These are phyloP conservation scores for Rickenella mellea DNA, from an alignment of 768 basidiomycete species.

Conservation along the genomic window DNA sequence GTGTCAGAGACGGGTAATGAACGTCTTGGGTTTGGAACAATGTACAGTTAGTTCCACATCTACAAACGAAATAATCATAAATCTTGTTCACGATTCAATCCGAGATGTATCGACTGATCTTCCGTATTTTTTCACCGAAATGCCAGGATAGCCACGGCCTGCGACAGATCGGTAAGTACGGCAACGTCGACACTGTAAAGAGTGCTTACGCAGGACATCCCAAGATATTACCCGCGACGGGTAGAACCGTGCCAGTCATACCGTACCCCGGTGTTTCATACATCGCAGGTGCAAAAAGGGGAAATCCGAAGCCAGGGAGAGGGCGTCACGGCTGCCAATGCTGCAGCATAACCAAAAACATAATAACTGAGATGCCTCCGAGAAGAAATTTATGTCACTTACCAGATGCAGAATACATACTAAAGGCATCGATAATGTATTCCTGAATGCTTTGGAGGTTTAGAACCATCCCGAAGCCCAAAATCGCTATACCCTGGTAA, in stretches of 20 bases:
- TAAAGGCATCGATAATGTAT: slow-evolving; percentile 17
- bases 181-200: too few species aligned
- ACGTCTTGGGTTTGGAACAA: too few species aligned
- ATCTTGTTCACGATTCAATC: too few species aligned
- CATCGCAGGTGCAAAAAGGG: slow-evolving; percentile 22
- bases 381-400: too few species aligned
- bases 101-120: slow-evolving; percentile 34
- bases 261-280: slow-evolving; percentile 19
- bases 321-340: slow-evolving; percentile 27
- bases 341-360: too few species aligned
- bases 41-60: too few species aligned
- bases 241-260: slow-evolving; percentile 17
- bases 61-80: too few species aligned
- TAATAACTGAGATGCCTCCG: too few species aligned
- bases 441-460: slow-evolving; percentile 19
- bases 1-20: too few species aligned
- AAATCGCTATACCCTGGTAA: slow-evolving; percentile 7
- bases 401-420: slow-evolving; percentile 7
- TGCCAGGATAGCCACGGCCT: slow-evolving; percentile 36
- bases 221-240: slow-evolving; percentile 11
- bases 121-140: slow-evolving; percentile 39
- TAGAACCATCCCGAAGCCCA: slow-evolving; percentile 14
- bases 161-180: too few species aligned
- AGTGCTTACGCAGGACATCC: slow-evolving; percentile 15
- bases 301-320: slow-evolving; percentile 23